Conservation (phyloP, 441 rosid genomes). For the Rhodomyrtus psidioides region DNA sequence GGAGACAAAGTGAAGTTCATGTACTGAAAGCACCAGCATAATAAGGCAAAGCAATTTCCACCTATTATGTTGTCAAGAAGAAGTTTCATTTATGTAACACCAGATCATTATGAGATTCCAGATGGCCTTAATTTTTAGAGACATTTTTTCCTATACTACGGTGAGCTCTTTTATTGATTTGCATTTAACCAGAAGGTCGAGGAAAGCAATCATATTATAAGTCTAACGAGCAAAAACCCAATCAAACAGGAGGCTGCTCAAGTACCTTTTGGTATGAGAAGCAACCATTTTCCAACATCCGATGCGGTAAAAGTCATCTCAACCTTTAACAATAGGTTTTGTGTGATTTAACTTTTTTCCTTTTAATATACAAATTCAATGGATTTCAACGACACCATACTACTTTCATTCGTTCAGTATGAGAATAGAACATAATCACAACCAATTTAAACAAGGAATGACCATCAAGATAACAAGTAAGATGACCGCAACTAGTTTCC, state of each 20-base stretch:
- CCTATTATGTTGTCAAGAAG: neutral
- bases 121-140: neutral
- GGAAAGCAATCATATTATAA: neutral
- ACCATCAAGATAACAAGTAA: neutral
- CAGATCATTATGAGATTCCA: neutral
- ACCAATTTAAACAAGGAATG: neutral
- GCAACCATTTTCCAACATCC: neutral
- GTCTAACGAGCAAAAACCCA: neutral
- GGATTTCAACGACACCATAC: neutral
- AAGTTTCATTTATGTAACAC: neutral
- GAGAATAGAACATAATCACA: neutral
- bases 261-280: neutral
- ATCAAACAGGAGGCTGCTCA: neutral
- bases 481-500: neutral
- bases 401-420: neutral
- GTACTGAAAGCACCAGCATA: neutral
- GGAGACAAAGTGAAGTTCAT: neutral
- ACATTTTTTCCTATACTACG: neutral
- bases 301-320: neutral
- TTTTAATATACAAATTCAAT: neutral
- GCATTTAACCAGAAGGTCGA: neutral
- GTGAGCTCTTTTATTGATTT: neutral
- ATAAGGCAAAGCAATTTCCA: neutral
- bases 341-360: neutral
- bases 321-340: neutral